Evolutionary conservation across 2,329 filamentous ascomycete species (phyloP).

Genomic region (Aureobasidium mangrovei): DNA sequence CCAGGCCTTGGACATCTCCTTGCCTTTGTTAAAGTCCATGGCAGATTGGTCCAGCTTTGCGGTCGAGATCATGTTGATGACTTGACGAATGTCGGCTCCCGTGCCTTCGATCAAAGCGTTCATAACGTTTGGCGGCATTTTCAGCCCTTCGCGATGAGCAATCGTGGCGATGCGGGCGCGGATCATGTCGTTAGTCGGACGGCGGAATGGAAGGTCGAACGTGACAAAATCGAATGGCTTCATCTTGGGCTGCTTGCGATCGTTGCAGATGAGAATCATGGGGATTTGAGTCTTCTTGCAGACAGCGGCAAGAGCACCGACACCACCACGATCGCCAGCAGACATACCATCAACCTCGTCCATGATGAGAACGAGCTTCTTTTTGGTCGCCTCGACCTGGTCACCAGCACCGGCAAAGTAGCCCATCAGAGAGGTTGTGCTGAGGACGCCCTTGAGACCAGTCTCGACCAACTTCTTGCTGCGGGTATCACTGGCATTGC

Average conservation of each 20-base stretch:
- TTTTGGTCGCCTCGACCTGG: constrained; percentile 69
- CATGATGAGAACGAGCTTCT: constrained; percentile 95
- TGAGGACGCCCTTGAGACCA: constrained; percentile 80
- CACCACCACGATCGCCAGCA: constrained; percentile 87
- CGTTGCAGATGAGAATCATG: constrained; percentile 96
- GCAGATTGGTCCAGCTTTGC: constrained; percentile 76
- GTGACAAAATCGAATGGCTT: constrained; percentile 88
- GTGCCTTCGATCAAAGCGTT: constrained; percentile 93
- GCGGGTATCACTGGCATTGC: constrained; percentile 87
- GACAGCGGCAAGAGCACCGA: constrained; percentile 85
- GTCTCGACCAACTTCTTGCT: constrained; percentile 93
- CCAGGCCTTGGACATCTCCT: constrained; percentile 95
- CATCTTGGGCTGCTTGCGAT: constrained; percentile 90
- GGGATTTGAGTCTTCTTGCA: constrained; percentile 94
- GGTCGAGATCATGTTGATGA: constrained; percentile 97
- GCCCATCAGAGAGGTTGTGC: constrained; percentile 84
- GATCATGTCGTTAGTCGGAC: constrained; percentile 85
- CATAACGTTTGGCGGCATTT: constrained; percentile 71
- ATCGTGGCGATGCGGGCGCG: constrained; percentile 91
- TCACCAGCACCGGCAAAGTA: constrained; percentile 83
- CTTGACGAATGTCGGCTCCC: constrained; percentile 90
- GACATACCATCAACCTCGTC: constrained; percentile 99
- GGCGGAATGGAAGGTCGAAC: constrained; percentile 76
- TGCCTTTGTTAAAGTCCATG: constrained; percentile 78
- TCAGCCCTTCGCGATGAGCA: constrained; percentile 82